These are phyloP conservation scores for Paecilomyces sp. DNA, from an alignment of 2,329 filamentous ascomycete genomes.

Conservation along the genomic window DNA sequence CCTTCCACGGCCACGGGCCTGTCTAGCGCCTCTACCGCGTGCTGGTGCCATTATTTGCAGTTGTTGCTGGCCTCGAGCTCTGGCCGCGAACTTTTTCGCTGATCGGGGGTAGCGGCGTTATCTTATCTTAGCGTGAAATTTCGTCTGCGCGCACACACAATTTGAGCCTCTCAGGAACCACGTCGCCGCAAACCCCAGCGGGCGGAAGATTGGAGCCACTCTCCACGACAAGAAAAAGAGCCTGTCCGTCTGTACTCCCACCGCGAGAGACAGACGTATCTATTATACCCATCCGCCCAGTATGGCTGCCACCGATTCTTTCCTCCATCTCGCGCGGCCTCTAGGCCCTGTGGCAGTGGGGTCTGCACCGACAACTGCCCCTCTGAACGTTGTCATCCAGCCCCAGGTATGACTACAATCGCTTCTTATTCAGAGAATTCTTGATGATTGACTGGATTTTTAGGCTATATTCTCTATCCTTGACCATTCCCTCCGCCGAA, in stretches of 20 bases:
- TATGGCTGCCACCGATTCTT: slow-evolving; percentile 80
- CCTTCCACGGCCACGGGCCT: slow-evolving; percentile 21
- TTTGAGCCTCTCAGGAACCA: slow-evolving; percentile 22
- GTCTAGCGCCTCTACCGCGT: slow-evolving; percentile 18
- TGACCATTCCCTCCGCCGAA: slow-evolving; percentile 89
- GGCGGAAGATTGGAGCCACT: slow-evolving; percentile 24
- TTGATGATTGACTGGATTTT: slow-evolving; percentile 9
- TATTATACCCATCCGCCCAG: slow-evolving; percentile 39
- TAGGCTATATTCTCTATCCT: slow-evolving; percentile 60
- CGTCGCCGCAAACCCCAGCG: slow-evolving; percentile 9
- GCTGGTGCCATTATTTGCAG: slow-evolving; percentile 20
- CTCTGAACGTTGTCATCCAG: slow-evolving; percentile 89
- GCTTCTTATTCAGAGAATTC: neutral
- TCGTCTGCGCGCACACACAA: slow-evolving; percentile 32
- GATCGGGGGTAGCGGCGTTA: slow-evolving; percentile 19
- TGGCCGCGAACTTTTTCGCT: slow-evolving; percentile 5
- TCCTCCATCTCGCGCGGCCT: slow-evolving; percentile 90
- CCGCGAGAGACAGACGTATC: slow-evolving; percentile 9
- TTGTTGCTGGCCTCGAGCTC: slow-evolving; percentile 1
- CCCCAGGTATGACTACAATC: slow-evolving; percentile 65
- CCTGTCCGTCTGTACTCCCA: slow-evolving; percentile 17
- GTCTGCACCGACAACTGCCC: slow-evolving; percentile 78
- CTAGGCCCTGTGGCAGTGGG: slow-evolving; percentile 74
- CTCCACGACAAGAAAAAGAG: slow-evolving; percentile 23
- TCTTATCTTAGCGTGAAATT: slow-evolving; percentile 45